A percentile compares a stretch with the other conserved stretches of the same genome.
Evolutionary conservation across 2,329 filamentous ascomycete species (phyloP).

Genomic region (Aspergillus sp.): DNA sequence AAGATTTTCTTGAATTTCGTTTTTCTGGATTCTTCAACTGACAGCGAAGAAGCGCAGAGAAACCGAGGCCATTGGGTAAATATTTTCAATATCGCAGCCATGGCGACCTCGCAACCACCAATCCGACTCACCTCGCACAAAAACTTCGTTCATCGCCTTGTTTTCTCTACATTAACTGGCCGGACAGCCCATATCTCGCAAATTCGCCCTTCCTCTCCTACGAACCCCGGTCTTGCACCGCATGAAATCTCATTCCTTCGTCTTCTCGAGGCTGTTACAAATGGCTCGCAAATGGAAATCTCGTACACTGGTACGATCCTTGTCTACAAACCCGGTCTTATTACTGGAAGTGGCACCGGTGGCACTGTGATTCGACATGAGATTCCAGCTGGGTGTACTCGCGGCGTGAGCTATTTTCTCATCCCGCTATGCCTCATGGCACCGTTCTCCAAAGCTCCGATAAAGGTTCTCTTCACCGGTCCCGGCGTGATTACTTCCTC

Average conservation of each 20-base stretch:
- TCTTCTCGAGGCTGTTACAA: constrained; percentile 90
- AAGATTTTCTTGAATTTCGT: constrained; percentile 33
- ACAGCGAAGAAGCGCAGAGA: not conserved
- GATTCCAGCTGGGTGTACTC: constrained; percentile 71
- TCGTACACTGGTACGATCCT: constrained; percentile 94
- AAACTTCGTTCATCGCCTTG: constrained; percentile 77
- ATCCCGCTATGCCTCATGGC: constrained; percentile 85
- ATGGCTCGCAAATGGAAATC: constrained; percentile 92
- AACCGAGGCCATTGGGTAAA: constrained; percentile 5
- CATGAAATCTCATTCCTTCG: constrained; percentile 96
- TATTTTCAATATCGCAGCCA: constrained; percentile 14
- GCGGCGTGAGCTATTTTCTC: constrained; percentile 89
- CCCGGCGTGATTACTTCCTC: constrained; percentile 89
- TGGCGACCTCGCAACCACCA: constrained; percentile 48
- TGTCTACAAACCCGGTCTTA: constrained; percentile 86
- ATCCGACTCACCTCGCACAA: constrained; percentile 82
- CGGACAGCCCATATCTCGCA: constrained; percentile 87
- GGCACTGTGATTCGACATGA: constrained; percentile 78
- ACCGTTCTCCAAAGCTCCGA: constrained; percentile 85
- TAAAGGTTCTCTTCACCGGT: constrained; percentile 88
- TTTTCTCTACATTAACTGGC: constrained; percentile 88
- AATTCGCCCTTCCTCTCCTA: constrained; percentile 83
- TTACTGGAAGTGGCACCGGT: constrained; percentile 72
- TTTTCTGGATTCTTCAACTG: constrained; percentile 14
- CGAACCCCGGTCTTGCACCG: constrained; percentile 82